These are phyloP conservation scores for Chlorokybus atmophyticus DNA, from an alignment of 139 green algal genomes.

Conservation along the genomic window DNA sequence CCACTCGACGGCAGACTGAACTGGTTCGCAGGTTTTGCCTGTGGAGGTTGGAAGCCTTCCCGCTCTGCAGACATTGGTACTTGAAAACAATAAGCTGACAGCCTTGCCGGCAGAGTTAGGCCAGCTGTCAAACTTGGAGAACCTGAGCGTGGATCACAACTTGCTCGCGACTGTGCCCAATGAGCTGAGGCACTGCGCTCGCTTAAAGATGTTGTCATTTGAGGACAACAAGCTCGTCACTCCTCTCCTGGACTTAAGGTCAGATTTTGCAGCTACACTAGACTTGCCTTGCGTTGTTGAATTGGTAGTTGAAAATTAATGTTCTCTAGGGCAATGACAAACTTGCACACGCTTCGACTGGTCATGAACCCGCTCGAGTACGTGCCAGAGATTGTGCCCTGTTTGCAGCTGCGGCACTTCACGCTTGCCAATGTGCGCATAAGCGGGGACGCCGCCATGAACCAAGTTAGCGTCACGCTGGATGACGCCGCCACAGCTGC, in stretches of 20 bases:
- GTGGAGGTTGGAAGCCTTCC: slow-evolving; percentile 11
- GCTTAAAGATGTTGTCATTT: slow-evolving; percentile 63
- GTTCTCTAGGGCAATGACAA: slow-evolving; percentile 12
- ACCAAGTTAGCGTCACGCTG: too few relatives aligned
- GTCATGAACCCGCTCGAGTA: slow-evolving; percentile 86
- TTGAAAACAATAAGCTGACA: slow-evolving; percentile 51
- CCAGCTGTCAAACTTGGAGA: slow-evolving; percentile 40
- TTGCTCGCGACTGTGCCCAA: slow-evolving; percentile 55
- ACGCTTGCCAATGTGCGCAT: slow-evolving; percentile 53
- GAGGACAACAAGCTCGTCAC: slow-evolving; percentile 67
- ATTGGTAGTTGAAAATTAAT: too few relatives aligned
- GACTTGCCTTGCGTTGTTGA: too few relatives aligned
- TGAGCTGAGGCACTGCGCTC: slow-evolving; percentile 38
- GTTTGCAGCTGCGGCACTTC: slow-evolving; percentile 49
- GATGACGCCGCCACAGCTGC: too few relatives aligned
- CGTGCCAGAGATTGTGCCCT: slow-evolving; percentile 75
- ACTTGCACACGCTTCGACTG: slow-evolving; percentile 39
- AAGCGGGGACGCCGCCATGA: slow-evolving; percentile 1
- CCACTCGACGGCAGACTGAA: too few relatives aligned
- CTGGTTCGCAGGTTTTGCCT: slow-evolving; percentile 19
- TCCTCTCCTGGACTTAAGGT: slow-evolving; percentile 55
- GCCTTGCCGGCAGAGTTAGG: slow-evolving; percentile 52
- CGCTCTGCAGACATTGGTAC: slow-evolving; percentile 16
- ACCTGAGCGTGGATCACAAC: slow-evolving; percentile 62
- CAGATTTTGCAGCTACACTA: too few relatives aligned